Percentiles rank a stretch among this genome's conserved stretches.
Evolutionary conservation across 371 early-diverging fungal species (phyloP).

Genomic region (Nosema bombycis): DNA sequence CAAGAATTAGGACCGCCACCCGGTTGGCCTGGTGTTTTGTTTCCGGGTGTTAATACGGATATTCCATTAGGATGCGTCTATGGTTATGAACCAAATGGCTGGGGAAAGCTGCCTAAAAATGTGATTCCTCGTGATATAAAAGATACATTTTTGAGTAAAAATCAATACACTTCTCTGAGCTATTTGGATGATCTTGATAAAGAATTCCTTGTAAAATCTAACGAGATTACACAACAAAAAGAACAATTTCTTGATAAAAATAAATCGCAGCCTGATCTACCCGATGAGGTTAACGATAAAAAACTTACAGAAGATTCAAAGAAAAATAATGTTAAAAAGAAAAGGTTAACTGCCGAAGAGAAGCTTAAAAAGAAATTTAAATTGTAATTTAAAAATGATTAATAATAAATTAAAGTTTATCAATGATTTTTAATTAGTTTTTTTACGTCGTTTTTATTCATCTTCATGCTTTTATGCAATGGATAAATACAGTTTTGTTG

Average conservation of each 20-base stretch:
- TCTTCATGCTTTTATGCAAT: slow-evolving; percentile 21
- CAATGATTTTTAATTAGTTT: neutral
- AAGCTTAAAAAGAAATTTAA: neutral
- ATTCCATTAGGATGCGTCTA: slow-evolving; percentile 75
- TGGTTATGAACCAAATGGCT: slow-evolving; percentile 43
- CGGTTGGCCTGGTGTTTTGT: slow-evolving; percentile 77
- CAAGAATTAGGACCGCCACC: slow-evolving; percentile 93
- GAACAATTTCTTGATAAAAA: neutral
- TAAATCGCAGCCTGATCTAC: neutral
- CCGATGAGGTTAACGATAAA: neutral
- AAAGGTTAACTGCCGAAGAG: neutral
- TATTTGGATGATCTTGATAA: slow-evolving; percentile 14
- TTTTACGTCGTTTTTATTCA: neutral
- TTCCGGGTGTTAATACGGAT: slow-evolving; percentile 89
- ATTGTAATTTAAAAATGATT: neutral
- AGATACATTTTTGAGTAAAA: slow-evolving; percentile 37
- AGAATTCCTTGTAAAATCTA: neutral
- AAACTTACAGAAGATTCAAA: neutral
- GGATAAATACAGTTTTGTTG: slow-evolving; percentile 57
- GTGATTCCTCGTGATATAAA: neutral
- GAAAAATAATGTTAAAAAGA: neutral
- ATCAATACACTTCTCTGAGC: slow-evolving; percentile 17
- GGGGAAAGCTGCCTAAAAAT: slow-evolving; percentile 30
- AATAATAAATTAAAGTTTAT: slow-evolving; percentile 1
- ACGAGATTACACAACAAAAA: neutral